Evolutionary conservation across 371 early-diverging fungal species (phyloP).

Genomic region (Apophysomyces elegans): DNA sequence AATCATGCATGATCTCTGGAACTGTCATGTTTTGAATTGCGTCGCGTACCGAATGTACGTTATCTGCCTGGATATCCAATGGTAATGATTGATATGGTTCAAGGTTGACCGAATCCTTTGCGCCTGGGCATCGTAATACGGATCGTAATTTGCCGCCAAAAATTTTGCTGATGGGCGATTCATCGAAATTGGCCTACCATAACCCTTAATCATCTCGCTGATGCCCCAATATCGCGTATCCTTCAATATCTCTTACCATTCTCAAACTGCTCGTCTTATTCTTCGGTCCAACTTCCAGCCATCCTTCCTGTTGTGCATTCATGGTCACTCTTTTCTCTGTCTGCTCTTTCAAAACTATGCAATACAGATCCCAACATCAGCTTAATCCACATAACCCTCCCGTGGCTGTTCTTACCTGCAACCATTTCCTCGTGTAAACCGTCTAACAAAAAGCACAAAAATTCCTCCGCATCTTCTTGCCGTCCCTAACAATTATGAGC

Average conservation of each 20-base stretch:
- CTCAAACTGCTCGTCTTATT: conserved; percentile 67
- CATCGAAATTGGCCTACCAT: conserved; percentile 59
- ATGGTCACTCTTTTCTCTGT: conserved; percentile 26
- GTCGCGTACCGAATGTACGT: conserved; percentile 82
- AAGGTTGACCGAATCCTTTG: conserved; percentile 80
- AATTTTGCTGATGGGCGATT: conserved; percentile 84
- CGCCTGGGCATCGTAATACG: conserved; percentile 73
- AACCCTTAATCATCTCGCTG: not conserved
- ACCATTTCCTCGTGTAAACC: conserved; percentile 94
- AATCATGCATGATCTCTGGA: conserved; percentile 76
- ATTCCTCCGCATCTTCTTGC: conserved; percentile 98
- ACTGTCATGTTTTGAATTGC: conserved; percentile 79
- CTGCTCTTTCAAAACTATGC: conserved; percentile 30
- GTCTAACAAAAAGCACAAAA: conserved; percentile 89
- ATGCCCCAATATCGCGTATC: not conserved
- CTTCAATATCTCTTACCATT: conserved; percentile 22
- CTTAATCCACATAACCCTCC: not conserved
- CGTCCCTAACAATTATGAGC: conserved; percentile 61
- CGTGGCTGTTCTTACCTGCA: conserved; percentile 35
- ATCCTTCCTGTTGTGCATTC: conserved; percentile 58
- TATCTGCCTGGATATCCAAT: conserved; percentile 85
- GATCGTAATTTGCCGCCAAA: conserved; percentile 89
- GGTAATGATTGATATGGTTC: conserved; percentile 92
- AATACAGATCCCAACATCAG: not conserved
- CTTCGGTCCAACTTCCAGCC: conserved; percentile 92